Evolutionary conservation across 1,284 basidiomycete species (phyloP), one percentile per base, ranked within the genome.

Genomic region (Boletus austroedulis): DNA sequence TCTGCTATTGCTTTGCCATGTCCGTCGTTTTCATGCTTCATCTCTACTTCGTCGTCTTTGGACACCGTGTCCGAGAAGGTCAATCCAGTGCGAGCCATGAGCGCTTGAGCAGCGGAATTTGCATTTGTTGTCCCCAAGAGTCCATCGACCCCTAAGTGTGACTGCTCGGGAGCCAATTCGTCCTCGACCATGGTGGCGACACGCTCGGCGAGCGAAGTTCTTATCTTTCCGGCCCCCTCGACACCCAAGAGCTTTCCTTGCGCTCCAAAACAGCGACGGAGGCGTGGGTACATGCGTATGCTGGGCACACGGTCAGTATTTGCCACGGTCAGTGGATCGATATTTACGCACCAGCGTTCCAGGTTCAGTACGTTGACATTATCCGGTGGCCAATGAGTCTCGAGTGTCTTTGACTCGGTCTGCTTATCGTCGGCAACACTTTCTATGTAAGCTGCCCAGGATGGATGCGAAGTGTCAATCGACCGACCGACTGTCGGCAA

Each of bases 251-350:
- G 19, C 55, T 54, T 60, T 69, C 58, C 49, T 76, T 83, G 67
- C 76, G 77, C 67, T 94, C 85, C 36, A 99, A 76, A 1, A 98
- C 89, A 19, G 94, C 93, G 28, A 99, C 88, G 96, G 45, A 97
- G 77, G 72, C 99, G 95, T 4, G 97, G 95, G 68, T 98, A 94
- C 62, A 97, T 85, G 47, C 95, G 83, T 71, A 97, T 76, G 65
- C 93, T 95, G 59, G 7, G 26, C 23, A 19, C 48, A 31, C 46
- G 1, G 24, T 71, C 31, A 58, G n/a, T n/a, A 34, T 31, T 38
- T n/a, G 32, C 3, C 26, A 29, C 23, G 4, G 29, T 56, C 44
- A 1, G 50, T 19, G 31, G 3, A 4, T 38, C 32, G 7, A 11
- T 6, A 38, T 41, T 46, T 10, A 77, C 83, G 53, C 56, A 92